Evolutionary conservation across 495 filamentous ascomycete genomes (phyloP), one percentile per base, ranked within the genome.

Genomic region (Hypoxylon cercidicola): DNA sequence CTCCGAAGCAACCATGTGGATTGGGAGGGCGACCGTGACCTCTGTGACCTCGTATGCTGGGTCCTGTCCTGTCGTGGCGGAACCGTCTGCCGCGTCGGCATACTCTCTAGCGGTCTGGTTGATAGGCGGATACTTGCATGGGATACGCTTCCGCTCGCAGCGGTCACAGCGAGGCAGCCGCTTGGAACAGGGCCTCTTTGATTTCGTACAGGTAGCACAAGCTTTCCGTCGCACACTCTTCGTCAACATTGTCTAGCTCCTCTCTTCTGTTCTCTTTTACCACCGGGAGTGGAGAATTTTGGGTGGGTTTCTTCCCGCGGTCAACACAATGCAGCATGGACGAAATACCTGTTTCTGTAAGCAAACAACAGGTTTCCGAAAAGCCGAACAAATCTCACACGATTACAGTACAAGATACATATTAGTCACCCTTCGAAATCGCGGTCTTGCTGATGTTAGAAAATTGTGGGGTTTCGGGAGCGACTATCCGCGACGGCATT

Each of bases 161-260:
- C 67, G 47, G 37, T 54, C 60, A 52, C 63, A 67, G 30, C 54
- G 15, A 40, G 67, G 63, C 13, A 35, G 19, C 20, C 62, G 57
- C 46, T 62, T 61, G 28, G 60, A 64, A 34, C 66, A 69, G 13
- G 62, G 55, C 23, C 67, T 30, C 58, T 67, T 70, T 21, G 43
- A 50, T 60, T 51, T 60, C 2, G 60, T 64, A 28, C 66, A 70
- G 18, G 52, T 39, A 15, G 64, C 30, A 28, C 62, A 70, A 39
- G 53, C 65, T 54, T 66, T 66, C 56, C 60, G 66, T 35, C 62
- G 52, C 28, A 49, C 23, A 15, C 6, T 34, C 41, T 25, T 46
- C 16, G 39, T 37, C 8, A 15, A 16, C 53, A 56, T 39, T 7
- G 8, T 46, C 1, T 28, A 28, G 25, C 7, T 28, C 25, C 25